Evolutionary conservation across 805 yeast genomes (phyloP).

Genomic region (Zygoascus tannicola): DNA sequence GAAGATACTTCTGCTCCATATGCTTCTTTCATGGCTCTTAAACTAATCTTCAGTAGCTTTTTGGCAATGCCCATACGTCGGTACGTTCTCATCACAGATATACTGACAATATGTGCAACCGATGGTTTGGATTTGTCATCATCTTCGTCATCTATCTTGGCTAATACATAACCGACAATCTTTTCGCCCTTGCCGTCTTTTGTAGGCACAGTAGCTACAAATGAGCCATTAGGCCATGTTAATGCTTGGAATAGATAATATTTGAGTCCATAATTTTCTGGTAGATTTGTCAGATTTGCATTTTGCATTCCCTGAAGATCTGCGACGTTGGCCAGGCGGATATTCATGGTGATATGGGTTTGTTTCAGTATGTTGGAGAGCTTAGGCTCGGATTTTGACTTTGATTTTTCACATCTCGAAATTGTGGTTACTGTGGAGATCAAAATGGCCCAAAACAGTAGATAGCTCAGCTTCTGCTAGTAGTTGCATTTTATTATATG

Average conservation of each 20-base stretch:
- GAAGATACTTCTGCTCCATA: constrained; percentile 78
- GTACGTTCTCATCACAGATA: constrained; percentile 92
- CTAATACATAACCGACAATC: constrained; percentile 91
- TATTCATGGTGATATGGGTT: constrained; percentile 42
- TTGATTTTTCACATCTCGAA: no score
- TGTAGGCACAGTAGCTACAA: constrained; percentile 69
- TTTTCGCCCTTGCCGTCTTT: constrained; percentile 67
- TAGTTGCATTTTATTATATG: no score
- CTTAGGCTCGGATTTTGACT: no score
- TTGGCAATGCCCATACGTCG: constrained; percentile 94
- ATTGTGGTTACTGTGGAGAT: no score
- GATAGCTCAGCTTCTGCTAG: no score
- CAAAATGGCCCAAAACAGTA: no score
- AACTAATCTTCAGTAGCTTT: constrained; percentile 52
- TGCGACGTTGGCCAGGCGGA: constrained; percentile 75
- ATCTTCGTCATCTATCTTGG: constrained; percentile 88
- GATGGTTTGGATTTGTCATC: constrained; percentile 18
- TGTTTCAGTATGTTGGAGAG: no score
- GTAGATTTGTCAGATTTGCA: constrained; percentile 83
- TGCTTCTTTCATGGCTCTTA: constrained; percentile 71
- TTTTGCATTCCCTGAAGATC: constrained; percentile 95
- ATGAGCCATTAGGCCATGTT: constrained; percentile 97
- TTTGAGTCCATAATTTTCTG: constrained; percentile 88
- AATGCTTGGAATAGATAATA: constrained; percentile 89
- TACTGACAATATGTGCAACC: constrained; percentile 92